These are phyloP conservation scores for Annulohypoxylon moriforme DNA, from an alignment of 495 filamentous ascomycete genomes.

Conservation along the genomic window DNA sequence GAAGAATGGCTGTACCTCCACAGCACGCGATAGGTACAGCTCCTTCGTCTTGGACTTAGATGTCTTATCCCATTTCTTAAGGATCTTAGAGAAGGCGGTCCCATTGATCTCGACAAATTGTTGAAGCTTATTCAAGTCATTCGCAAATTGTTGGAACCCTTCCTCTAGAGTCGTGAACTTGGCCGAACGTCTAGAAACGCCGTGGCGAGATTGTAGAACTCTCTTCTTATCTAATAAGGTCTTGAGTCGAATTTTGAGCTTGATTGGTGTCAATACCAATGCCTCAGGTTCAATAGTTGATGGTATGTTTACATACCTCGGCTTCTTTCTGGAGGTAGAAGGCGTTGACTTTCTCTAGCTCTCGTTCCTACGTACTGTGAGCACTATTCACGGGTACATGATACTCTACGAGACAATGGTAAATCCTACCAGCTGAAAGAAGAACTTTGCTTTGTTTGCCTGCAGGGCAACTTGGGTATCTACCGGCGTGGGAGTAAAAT, in stretches of 20 bases:
- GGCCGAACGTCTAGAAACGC: constrained; percentile 83
- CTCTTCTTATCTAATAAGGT: constrained; percentile 95
- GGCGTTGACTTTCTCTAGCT: constrained; percentile 97
- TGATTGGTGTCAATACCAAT: constrained; percentile 29
- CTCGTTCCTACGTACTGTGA: constrained; percentile 75
- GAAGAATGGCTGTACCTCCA: constrained; percentile 98
- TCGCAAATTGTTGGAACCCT: constrained; percentile 95
- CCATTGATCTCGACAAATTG: constrained; percentile 99
- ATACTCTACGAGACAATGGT: constrained; percentile 7
- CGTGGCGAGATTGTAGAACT: constrained; percentile 80
- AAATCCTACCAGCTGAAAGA: constrained; percentile 87
- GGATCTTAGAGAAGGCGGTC: constrained; percentile 95
- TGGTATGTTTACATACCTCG: constrained; percentile 70
- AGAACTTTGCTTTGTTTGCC: constrained; percentile 98
- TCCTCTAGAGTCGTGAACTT: constrained; percentile 94
- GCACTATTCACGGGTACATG: constrained; percentile 1
- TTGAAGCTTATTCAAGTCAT: constrained; percentile 94
- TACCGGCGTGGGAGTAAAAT: constrained; percentile 54
- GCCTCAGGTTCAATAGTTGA: neutral
- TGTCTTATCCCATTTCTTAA: constrained; percentile 99
- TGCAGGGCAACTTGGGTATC: constrained; percentile 93
- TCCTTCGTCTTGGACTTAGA: constrained; percentile 99
- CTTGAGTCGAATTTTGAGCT: constrained; percentile 93
- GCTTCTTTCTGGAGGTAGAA: constrained; percentile 99
- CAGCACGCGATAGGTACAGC: constrained; percentile 92